These are phyloP conservation scores for Geoglossum cookeanum DNA, from an alignment of 2,329 filamentous ascomycete species.

Conservation along the genomic window DNA sequence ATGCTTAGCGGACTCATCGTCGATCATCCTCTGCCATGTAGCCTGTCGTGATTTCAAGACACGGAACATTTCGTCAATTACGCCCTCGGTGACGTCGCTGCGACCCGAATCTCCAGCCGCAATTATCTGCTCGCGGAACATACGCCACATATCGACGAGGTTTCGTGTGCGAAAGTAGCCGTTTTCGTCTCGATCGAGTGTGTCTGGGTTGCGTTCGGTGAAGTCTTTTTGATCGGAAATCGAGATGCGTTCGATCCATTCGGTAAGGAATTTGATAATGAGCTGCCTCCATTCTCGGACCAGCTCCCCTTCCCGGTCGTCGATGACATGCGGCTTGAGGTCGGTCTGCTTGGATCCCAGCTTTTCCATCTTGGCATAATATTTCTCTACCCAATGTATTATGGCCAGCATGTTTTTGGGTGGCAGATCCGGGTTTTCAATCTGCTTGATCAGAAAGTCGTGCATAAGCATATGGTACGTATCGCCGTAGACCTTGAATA, in stretches of 20 bases:
- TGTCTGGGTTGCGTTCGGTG: conserved; percentile 54
- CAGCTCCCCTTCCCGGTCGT: conserved; percentile 75
- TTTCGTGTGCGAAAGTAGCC: conserved; percentile 86
- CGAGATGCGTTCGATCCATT: conserved; percentile 94
- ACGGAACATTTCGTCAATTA: conserved; percentile 89
- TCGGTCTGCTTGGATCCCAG: conserved; percentile 61
- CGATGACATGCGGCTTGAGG: conserved; percentile 71
- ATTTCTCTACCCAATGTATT: conserved; percentile 87
- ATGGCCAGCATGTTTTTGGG: conserved; percentile 80
- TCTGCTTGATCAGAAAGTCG: conserved; percentile 66
- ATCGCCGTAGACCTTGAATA: conserved; percentile 71
- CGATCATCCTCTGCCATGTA: conserved; percentile 72
- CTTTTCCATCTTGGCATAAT: conserved; percentile 89
- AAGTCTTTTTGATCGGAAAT: conserved; percentile 67
- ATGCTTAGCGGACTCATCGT: conserved; percentile 65
- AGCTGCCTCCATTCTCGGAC: conserved; percentile 86
- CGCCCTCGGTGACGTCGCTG: conserved; percentile 79
- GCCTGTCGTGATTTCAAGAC: conserved; percentile 67
- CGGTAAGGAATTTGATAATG: conserved; percentile 86
- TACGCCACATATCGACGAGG: conserved; percentile 87
- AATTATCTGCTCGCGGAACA: conserved; percentile 82
- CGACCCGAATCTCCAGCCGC: conserved; percentile 72
- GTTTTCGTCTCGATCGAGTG: conserved; percentile 72
- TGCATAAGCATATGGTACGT: conserved; percentile 95
- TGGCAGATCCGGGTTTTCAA: conserved; percentile 69